Conservation (phyloP, 805 yeast genomes). For the Starmerella kuoi region DNA sequence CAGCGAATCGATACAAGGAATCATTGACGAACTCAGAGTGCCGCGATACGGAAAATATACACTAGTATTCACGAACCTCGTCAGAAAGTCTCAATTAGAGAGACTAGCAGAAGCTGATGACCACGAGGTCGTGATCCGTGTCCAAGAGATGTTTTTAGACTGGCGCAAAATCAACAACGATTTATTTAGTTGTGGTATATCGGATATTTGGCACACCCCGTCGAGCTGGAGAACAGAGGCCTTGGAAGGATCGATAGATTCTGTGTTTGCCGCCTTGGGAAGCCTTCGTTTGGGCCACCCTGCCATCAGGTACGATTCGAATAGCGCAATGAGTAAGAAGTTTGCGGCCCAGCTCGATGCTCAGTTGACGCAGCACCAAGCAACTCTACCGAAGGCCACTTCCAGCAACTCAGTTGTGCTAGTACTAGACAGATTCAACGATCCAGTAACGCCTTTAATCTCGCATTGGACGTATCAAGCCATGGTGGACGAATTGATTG, state of each 20-base stretch:
- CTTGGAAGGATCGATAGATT: slow-evolving; percentile 34
- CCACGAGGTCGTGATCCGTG: slow-evolving; percentile 60
- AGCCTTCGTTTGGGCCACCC: slow-evolving; percentile 64
- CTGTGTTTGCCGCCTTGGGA: slow-evolving; percentile 46
- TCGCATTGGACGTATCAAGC: slow-evolving; percentile 98
- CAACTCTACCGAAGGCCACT: slow-evolving; percentile 37
- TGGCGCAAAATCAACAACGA: slow-evolving; percentile 62
- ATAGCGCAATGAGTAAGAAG: slow-evolving; percentile 50
- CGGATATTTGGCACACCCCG: slow-evolving; percentile 20
- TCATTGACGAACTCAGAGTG: slow-evolving; percentile 53
- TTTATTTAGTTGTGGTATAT: slow-evolving; percentile 38
- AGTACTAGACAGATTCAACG: slow-evolving; percentile 71
- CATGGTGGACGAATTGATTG: slow-evolving; percentile 88
- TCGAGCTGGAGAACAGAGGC: slow-evolving; percentile 37
- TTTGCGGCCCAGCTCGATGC: slow-evolving; percentile 56
- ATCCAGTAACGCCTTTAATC: slow-evolving; percentile 84
- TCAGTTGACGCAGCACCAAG: slow-evolving; percentile 46
- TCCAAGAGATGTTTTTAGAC: slow-evolving; percentile 78
- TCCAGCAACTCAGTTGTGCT: slow-evolving; percentile 35
- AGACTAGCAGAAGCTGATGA: slow-evolving; percentile 84
- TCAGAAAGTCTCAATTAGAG: slow-evolving; percentile 69
- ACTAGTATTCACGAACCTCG: slow-evolving; percentile 62
- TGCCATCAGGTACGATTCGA: slow-evolving; percentile 61
- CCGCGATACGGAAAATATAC: slow-evolving; percentile 77
- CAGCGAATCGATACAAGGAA: slow-evolving; percentile 44